A percentile compares a stretch with the other conserved stretches of the same genome.
Conservation (phyloP, 2,329 filamentous ascomycete genomes). For the Fusarium secorum region DNA sequence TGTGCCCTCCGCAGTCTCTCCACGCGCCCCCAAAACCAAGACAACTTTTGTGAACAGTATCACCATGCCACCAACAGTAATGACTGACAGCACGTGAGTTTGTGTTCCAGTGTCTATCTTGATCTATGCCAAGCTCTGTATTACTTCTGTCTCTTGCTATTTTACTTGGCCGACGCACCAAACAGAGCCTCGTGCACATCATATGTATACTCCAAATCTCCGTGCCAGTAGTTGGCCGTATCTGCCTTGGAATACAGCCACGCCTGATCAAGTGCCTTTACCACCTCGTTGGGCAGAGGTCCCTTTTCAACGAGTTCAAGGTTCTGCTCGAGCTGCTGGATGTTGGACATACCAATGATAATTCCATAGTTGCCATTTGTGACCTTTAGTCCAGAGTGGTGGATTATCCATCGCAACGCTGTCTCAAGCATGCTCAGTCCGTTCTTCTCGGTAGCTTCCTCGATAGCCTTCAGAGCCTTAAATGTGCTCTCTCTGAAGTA, state of each 20-base stretch:
- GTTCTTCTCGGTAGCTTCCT: slow-evolving; percentile 72
- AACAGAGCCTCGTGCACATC: slow-evolving; percentile 69
- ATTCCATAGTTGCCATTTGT: slow-evolving; percentile 65
- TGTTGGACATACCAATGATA: slow-evolving; percentile 66
- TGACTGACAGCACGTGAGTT: slow-evolving; percentile 10
- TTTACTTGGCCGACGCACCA: slow-evolving; percentile 53
- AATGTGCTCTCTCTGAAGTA: slow-evolving; percentile 75
- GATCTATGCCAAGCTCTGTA: background rate
- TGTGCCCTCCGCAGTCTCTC: slow-evolving; percentile 32
- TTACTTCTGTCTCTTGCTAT: slow-evolving; percentile 8
- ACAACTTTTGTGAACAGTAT: slow-evolving; percentile 8
- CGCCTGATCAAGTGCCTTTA: slow-evolving; percentile 77
- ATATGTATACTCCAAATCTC: slow-evolving; percentile 72
- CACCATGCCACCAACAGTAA: slow-evolving; percentile 17
- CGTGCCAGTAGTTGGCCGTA: slow-evolving; percentile 62
- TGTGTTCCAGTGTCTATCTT: background rate
- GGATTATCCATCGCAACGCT: slow-evolving; percentile 75
- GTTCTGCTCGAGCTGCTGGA: slow-evolving; percentile 65
- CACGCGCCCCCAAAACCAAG: slow-evolving; percentile 23
- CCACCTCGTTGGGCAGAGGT: slow-evolving; percentile 77
- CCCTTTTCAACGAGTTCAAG: slow-evolving; percentile 69
- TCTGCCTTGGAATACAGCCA: slow-evolving; percentile 75
- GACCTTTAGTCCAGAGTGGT: slow-evolving; percentile 70
- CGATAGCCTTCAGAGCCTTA: slow-evolving; percentile 71
- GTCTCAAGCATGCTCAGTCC: slow-evolving; percentile 75